Percentiles rank a stretch among this genome's conserved stretches.
Evolutionary conservation across 2,329 filamentous ascomycete species (phyloP).

Genomic region (Xylariaceae sp.): DNA sequence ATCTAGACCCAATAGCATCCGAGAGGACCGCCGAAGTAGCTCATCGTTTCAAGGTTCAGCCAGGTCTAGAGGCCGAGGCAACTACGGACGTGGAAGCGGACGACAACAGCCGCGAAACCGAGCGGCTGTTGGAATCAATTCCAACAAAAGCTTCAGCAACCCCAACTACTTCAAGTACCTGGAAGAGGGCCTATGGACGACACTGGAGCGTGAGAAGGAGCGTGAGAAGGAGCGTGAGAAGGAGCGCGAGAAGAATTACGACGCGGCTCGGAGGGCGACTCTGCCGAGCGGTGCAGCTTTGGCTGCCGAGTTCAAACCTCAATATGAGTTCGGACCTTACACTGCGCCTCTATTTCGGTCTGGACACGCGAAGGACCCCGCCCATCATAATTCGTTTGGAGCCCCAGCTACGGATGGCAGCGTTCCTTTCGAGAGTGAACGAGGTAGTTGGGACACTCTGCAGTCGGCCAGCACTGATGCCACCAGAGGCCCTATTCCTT

Average conservation of each 20-base stretch:
- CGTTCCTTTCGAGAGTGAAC: too few relatives aligned
- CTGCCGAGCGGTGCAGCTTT: slow-evolving; percentile 40
- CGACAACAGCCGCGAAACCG: slow-evolving; percentile 7
- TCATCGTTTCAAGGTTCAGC: slow-evolving; percentile 16
- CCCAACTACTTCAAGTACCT: slow-evolving; percentile 14
- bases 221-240: slow-evolving; percentile 1
- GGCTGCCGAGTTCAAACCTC: slow-evolving; percentile 42
- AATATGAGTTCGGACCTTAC: too few relatives aligned
- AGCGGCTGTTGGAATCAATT: slow-evolving; percentile 19
- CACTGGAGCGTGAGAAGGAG: too few relatives aligned
- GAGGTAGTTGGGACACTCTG: slow-evolving; percentile 7
- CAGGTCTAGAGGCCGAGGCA: slow-evolving; percentile 8
- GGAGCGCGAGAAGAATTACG: slow-evolving; percentile 4
- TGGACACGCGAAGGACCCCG: too few relatives aligned
- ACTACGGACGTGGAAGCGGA: slow-evolving; percentile 1
- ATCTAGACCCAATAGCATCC: slow-evolving; percentile 20
- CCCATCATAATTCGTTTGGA: too few relatives aligned
- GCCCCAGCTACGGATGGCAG: too few relatives aligned
- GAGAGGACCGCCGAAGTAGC: slow-evolving; percentile 13
- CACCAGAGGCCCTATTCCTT: slow-evolving; percentile 4
- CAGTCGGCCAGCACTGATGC: slow-evolving; percentile 7
- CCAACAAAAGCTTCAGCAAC: slow-evolving; percentile 14
- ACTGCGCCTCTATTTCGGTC: too few relatives aligned
- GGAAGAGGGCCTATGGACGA: slow-evolving; percentile 16
- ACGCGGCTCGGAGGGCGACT: background rate